A percentile compares a stretch with the other conserved stretches of the same genome.
Conservation (phyloP, 768 basidiomycete genomes). For the Boletus sp. region DNA sequence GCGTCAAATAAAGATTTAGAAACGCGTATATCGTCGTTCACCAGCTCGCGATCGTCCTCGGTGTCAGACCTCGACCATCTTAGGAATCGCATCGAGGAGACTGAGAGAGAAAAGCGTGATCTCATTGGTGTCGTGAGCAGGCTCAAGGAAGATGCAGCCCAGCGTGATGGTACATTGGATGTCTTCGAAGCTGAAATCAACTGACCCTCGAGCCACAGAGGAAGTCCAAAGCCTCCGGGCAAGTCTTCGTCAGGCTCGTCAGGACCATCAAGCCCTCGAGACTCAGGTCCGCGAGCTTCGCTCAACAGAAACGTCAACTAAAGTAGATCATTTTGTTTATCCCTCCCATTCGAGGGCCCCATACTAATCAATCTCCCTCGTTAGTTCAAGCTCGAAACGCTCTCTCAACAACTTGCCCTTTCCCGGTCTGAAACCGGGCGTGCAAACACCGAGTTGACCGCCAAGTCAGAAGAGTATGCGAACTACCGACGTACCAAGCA, state of each 20-base stretch:
- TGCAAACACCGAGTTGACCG: constrained; percentile 58
- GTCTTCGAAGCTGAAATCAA: not conserved
- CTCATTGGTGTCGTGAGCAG: constrained; percentile 80
- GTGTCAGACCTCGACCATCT: constrained; percentile 58
- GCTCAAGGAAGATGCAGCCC: constrained; percentile 68
- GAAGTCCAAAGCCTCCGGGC: constrained; percentile 66
- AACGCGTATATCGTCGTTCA: constrained; percentile 53
- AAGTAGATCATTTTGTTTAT: constrained; percentile 39
- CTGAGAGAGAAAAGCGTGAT: constrained; percentile 88
- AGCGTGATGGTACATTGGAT: constrained; percentile 63
- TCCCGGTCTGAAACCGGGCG: constrained; percentile 76
- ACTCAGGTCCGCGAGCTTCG: constrained; percentile 67
- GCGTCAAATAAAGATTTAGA: constrained; percentile 46
- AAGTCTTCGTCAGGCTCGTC: constrained; percentile 70
- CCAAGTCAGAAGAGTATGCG: constrained; percentile 79
- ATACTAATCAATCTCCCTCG: not conserved
- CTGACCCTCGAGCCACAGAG: constrained; percentile 39
- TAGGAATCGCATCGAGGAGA: constrained; percentile 63
- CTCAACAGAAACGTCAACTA: constrained; percentile 72
- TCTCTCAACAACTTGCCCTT: constrained; percentile 77
- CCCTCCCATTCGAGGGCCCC: not conserved
- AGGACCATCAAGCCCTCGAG: constrained; percentile 67
- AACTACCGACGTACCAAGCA: constrained; percentile 81
- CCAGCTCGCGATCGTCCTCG: constrained; percentile 58
- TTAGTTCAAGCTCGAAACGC: constrained; percentile 84